Conservation (phyloP, 2,329 filamentous ascomycete genomes). For the Fusarium tupiense region DNA sequence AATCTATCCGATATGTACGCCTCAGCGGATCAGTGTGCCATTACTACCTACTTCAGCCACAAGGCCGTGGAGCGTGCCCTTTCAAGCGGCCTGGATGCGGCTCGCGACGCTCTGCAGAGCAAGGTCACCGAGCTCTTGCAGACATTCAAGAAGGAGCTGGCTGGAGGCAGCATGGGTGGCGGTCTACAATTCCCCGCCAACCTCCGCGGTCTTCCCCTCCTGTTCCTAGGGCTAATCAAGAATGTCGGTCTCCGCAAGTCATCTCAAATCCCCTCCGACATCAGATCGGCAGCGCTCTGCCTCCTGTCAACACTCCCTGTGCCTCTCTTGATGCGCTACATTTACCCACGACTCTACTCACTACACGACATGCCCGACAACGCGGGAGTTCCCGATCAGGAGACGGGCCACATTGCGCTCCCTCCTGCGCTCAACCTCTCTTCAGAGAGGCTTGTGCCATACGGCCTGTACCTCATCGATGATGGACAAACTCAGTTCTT, state of each 20-base stretch:
- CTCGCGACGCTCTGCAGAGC: conserved; percentile 87
- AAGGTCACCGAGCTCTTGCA: conserved; percentile 93
- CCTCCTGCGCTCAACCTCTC: conserved; percentile 87
- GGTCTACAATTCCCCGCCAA: conserved; percentile 96
- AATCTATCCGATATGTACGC: conserved; percentile 92
- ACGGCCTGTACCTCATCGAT: conserved; percentile 95
- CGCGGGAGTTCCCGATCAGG: conserved; percentile 83
- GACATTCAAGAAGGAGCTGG: conserved; percentile 97
- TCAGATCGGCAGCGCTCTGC: conserved; percentile 91
- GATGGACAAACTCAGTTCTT: conserved; percentile 98
- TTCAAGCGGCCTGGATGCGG: conserved; percentile 86
- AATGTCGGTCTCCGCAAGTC: conserved; percentile 94
- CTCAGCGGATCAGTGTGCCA: conserved; percentile 92
- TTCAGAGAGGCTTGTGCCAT: conserved; percentile 86
- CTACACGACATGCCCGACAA: conserved; percentile 97
- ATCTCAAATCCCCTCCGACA: conserved; percentile 91
- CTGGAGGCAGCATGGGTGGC: conserved; percentile 93
- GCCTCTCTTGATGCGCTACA: conserved; percentile 91
- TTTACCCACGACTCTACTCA: conserved; percentile 86
- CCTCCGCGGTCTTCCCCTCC: conserved; percentile 83
- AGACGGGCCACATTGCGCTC: conserved; percentile 88
- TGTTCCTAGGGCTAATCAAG: conserved; percentile 96
- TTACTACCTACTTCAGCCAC: conserved; percentile 94
- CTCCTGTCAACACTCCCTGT: conserved; percentile 93
- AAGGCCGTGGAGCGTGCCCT: conserved; percentile 94